These are phyloP conservation scores for Barnettozyma siamensis DNA, from an alignment of 805 yeast genomes.

Conservation along the genomic window DNA sequence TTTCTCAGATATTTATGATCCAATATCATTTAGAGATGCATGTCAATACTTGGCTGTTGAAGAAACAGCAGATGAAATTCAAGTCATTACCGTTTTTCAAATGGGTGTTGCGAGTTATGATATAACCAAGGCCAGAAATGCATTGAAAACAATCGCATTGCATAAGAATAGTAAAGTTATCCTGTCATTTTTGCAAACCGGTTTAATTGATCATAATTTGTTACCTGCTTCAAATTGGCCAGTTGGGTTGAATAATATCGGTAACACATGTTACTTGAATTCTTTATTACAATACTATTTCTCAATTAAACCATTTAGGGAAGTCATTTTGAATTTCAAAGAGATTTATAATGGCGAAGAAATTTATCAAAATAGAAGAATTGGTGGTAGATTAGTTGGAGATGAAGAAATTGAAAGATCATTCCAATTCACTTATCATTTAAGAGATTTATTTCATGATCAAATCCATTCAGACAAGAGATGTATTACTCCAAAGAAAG, in stretches of 20 bases:
- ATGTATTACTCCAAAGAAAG: conserved; percentile 75
- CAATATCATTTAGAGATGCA: conserved; percentile 36
- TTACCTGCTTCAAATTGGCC: conserved; percentile 74
- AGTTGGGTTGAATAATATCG: conserved; percentile 88
- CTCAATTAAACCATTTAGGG: conserved; percentile 75
- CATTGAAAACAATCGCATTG: conserved; percentile 51
- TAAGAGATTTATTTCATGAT: conserved; percentile 61
- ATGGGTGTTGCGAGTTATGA: conserved; percentile 35
- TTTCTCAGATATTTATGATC: conserved; percentile 26
- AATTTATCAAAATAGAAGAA: conserved; percentile 47
- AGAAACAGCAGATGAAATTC: conserved; percentile 49
- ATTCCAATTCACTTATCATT: conserved; percentile 69
- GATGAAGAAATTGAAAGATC: conserved; percentile 75
- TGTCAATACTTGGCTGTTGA: conserved; percentile 43
- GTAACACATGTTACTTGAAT: conserved; percentile 92
- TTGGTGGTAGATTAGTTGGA: conserved; percentile 85
- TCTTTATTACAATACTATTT: conserved; percentile 88
- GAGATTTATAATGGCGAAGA: conserved; percentile 29
- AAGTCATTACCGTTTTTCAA: conserved; percentile 48
- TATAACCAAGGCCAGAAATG: conserved; percentile 49
- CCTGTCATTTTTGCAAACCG: conserved; percentile 50
- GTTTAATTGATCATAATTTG: conserved; percentile 52
- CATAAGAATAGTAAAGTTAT: conserved; percentile 51
- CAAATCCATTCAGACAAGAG: conserved; percentile 59
- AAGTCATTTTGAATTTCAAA: conserved; percentile 53